Base-by-base conservation (phyloP, 306 rosid species). In the Vachellia collinsii region DNA sequence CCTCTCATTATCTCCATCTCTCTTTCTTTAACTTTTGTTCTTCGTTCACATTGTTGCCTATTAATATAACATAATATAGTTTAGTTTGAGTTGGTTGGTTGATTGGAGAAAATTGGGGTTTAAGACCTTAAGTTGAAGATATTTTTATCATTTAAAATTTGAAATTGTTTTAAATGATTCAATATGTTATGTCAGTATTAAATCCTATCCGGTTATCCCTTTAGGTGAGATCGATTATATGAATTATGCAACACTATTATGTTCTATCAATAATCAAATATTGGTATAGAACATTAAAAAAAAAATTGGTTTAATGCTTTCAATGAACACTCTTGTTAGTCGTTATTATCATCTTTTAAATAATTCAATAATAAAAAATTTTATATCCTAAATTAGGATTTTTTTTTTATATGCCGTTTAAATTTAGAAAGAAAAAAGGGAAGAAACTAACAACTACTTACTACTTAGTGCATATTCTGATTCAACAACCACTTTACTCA, bases 1-100 rank as follows among this genome's bases (percentile, higher is more conserved):
- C 92, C 97, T 44, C 70, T 84, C 29, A 81, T 84, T 96, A 89
- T 92, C 29, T 82, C 85, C 97, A 89, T 92, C 38, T 70, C n/a
- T 54, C 29, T 76, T 59, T 80, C 63, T 56, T 4, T 3, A 10
- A 9, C 56, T 56, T 29, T 1, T 37, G 36, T 44, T 4, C 58
- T 19, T 48, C 22, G 1, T 19, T 54, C 13, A 61, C 38, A 11
- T 25, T 63, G 70, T 38, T 76, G 20, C 1, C 25, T 59, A 59
- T 23, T 23, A 59, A 77, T 74, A 75, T 83, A n/a, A n/a, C 29
- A 73, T 78, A 77, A 50, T 50, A 39, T 53, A 42, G 67, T 25
- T 61, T 61, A 48, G 67, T 12, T 61, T 61, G 67, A 25, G 39
- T 61, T 61, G 25, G 37, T 61, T 59, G 37, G 23, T 59, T 6